Base-by-base conservation (phyloP, 2,329 filamentous ascomycete genomes). In the Emmonsiellopsis sp. region DNA sequence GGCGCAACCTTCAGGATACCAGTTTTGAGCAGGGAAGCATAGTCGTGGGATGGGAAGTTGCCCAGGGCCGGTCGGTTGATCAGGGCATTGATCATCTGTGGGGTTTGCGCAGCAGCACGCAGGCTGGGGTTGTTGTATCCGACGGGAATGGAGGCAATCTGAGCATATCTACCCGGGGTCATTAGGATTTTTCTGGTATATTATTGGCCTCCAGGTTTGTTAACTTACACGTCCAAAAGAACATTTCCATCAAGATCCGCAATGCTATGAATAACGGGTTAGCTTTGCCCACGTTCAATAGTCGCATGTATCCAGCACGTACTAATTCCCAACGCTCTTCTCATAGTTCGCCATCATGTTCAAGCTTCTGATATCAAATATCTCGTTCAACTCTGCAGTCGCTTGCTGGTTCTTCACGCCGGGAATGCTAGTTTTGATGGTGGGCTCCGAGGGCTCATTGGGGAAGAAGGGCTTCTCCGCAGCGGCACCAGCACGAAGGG, bases 141-240 rank as follows among this genome's bases (percentile, higher is more conserved):
- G 45, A 95, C 79, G 3, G 90, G 87, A 63, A 95, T 95, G 42
- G 89, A 95, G 58, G 90, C 90, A 66, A 95, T 95, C 73, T 95
- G 90, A 50, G 90, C 87, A 67, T 92, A 92, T 55, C 84, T 86
- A 60, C 15, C 32, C n/a, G 4, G 20, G n/a, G 30, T n/a, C 20
- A 5, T 26, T 26, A 26, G 20, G 20, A 26, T 5, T 26, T 26
- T 26, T 44, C 40, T 6, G 38, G 13, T 30, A 32, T 49, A 31
- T 3, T n/a, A 3, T 20, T 48, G 13, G 31, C 20, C 20, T 26
- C 20, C 20, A 42, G 26, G 20, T n/a, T 11, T 40, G 46, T 50
- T 32, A 42, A 66, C 71, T 62, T 69, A 76, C 66, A 78, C 76
- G 67, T 78, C 76, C 37, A 78, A 67, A 37, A 77, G 66, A 48